A percentile compares a stretch with the other conserved stretches of the same genome.
phyloP scores from a whole-genome alignment of 1,284 basidiomycete genomes.

The Tremellales sp. region DNA sequence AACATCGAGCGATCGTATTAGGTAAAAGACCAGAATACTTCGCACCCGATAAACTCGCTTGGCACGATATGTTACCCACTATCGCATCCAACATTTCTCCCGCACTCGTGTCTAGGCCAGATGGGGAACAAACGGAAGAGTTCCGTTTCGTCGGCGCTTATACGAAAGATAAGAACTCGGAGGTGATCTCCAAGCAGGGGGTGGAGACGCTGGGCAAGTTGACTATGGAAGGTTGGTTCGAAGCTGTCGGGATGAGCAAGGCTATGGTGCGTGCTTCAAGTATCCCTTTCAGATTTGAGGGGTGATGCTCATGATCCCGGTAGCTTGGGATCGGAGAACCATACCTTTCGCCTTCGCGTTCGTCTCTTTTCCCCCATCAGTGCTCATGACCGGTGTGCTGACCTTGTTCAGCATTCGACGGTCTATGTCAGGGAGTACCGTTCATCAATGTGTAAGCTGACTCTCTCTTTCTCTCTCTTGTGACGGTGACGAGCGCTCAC shows the following conservation, averaged over 20 bases:
- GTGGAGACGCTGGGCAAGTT: constrained; percentile 20
- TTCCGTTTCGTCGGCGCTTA: constrained; percentile 27
- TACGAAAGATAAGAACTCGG: constrained; percentile 9
- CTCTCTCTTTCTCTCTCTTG: background rate
- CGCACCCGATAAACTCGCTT: constrained; percentile 10
- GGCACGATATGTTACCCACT: constrained; percentile 8
- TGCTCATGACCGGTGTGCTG: background rate
- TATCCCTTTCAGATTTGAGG: background rate
- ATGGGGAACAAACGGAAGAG: constrained; percentile 15
- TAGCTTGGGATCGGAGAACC: constrained; percentile 20
- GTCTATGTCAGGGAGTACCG: constrained; percentile 49
- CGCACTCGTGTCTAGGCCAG: constrained; percentile 1
- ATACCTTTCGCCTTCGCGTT: constrained; percentile 37
- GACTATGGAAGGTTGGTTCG: constrained; percentile 14
- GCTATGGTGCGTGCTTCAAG: constrained; percentile 10
- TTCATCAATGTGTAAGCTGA: constrained; percentile 46
- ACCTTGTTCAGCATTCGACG: constrained; percentile 46
- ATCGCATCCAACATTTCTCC: constrained; percentile 6
- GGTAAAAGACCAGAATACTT: constrained; percentile 44
- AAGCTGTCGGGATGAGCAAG: constrained; percentile 22
- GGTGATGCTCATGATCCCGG: background rate
- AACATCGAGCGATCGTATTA: constrained; percentile 42
- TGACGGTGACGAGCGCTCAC: background rate
- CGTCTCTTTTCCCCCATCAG: constrained; percentile 4
- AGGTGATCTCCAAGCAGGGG: constrained; percentile 11